Conservation (phyloP, 305 asterid genomes). For the Solanum hybrid region DNA sequence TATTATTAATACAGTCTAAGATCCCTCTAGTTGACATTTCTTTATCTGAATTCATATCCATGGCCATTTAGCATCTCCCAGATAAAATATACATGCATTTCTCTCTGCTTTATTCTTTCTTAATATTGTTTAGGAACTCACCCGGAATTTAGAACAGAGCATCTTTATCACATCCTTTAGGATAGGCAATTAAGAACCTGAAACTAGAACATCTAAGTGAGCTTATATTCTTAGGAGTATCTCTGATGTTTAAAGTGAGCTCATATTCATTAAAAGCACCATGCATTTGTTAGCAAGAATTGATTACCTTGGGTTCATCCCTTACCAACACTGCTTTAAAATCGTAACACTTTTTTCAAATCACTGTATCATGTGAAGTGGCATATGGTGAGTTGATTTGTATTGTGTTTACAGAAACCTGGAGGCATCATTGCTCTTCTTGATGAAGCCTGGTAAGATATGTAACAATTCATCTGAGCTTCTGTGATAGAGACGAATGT, state of each 20-base stretch:
- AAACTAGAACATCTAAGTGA: neutral
- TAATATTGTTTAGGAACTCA: neutral
- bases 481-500: neutral
- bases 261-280: neutral
- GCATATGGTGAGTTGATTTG: neutral
- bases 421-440: constrained; percentile 96
- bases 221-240: neutral
- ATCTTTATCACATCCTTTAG: neutral
- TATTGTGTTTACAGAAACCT: constrained; percentile 63
- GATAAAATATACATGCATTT: neutral
- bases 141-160: neutral
- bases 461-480: neutral
- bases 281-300: neutral
- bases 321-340: neutral
- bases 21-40: neutral
- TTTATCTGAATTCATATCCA: neutral
- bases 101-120: neutral
- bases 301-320: neutral
- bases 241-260: neutral
- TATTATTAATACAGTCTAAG: neutral
- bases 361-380: neutral
- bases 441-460: constrained; percentile 86
- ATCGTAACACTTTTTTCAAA: neutral
- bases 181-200: neutral
- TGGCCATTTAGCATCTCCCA: neutral